These are phyloP conservation scores for Mycosphaerella sp. DNA, from an alignment of 2,329 filamentous ascomycete species.

Conservation along the genomic window DNA sequence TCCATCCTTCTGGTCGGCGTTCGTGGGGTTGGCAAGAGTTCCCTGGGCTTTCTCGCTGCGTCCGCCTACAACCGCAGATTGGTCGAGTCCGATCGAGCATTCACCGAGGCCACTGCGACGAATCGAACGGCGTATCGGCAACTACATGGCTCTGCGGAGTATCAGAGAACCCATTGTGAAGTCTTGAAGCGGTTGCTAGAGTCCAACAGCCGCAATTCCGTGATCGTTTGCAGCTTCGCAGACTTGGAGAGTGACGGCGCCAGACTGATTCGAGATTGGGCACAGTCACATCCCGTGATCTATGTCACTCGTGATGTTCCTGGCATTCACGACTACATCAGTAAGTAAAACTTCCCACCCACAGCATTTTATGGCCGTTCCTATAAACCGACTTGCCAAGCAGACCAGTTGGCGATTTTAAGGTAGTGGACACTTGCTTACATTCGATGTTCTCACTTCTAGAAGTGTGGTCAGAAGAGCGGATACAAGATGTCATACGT, in stretches of 20 bases:
- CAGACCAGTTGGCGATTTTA: too few species aligned
- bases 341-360: slow-evolving; percentile 2
- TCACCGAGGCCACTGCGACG: slow-evolving; percentile 58
- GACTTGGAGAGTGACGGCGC: slow-evolving; percentile 62
- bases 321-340: slow-evolving; percentile 59
- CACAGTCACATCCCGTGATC: slow-evolving; percentile 61
- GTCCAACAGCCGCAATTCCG: slow-evolving; percentile 53
- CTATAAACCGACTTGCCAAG: too few species aligned
- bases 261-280: slow-evolving; percentile 55
- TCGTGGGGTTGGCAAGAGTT: slow-evolving; percentile 69
- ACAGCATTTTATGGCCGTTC: too few species aligned
- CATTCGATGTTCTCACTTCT: too few species aligned
- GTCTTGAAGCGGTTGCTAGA: slow-evolving; percentile 56
- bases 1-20: slow-evolving; percentile 69
- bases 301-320: slow-evolving; percentile 61
- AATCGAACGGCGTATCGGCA: slow-evolving; percentile 60
- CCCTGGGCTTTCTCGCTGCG: slow-evolving; percentile 67
- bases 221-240: slow-evolving; percentile 65
- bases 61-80: slow-evolving; percentile 63
- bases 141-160: slow-evolving; percentile 54
- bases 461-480: slow-evolving; percentile 46
- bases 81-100: slow-evolving; percentile 62
- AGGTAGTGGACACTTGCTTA: too few species aligned
- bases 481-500: slow-evolving; percentile 54
- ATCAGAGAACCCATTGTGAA: slow-evolving; percentile 57